Evolutionary conservation across 2,329 filamentous ascomycete genomes (phyloP).

Genomic region (Fusarium graminum): DNA sequence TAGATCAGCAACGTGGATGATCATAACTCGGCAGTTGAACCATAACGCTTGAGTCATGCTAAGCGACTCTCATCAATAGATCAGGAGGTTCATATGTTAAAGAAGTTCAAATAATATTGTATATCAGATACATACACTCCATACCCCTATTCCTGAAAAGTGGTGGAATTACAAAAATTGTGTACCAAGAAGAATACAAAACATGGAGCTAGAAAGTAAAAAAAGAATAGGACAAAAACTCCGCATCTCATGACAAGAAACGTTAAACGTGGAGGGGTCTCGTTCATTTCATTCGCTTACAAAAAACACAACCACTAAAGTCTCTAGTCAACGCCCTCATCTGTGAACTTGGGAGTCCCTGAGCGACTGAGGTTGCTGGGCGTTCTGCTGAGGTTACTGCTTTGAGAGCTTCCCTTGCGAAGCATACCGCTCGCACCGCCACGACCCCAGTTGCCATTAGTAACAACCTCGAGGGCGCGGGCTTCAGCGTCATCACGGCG

Average conservation of each 20-base stretch:
- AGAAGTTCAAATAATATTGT: slow-evolving; percentile 8
- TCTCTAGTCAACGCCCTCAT: slow-evolving; percentile 54
- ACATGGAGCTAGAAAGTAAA: slow-evolving; percentile 19
- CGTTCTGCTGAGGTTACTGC: slow-evolving; percentile 23
- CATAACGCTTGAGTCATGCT: slow-evolving; percentile 20
- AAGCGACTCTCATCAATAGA: slow-evolving; percentile 10
- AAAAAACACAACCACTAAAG: slow-evolving; percentile 13
- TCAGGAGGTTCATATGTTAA: background rate
- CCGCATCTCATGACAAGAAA: slow-evolving; percentile 41
- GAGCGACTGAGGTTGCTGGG: slow-evolving; percentile 34
- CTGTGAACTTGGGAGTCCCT: slow-evolving; percentile 42
- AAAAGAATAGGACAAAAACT: slow-evolving; percentile 33
- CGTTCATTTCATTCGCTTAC: slow-evolving; percentile 34
- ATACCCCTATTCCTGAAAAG: slow-evolving; percentile 5
- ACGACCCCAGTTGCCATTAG: slow-evolving; percentile 56
- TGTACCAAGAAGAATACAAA: slow-evolving; percentile 22
- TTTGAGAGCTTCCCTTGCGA: slow-evolving; percentile 53
- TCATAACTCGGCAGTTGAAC: slow-evolving; percentile 30
- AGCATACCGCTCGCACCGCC: slow-evolving; percentile 60
- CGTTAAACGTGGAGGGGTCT: slow-evolving; percentile 20
- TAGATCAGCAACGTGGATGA: slow-evolving; percentile 30
- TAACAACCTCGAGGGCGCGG: slow-evolving; percentile 60
- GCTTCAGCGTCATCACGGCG: slow-evolving; percentile 60
- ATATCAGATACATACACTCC: slow-evolving; percentile 23
- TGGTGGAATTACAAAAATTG: slow-evolving; percentile 19